Evolutionary conservation across 345 rosid species (phyloP).

Genomic region (Punica granatum): DNA sequence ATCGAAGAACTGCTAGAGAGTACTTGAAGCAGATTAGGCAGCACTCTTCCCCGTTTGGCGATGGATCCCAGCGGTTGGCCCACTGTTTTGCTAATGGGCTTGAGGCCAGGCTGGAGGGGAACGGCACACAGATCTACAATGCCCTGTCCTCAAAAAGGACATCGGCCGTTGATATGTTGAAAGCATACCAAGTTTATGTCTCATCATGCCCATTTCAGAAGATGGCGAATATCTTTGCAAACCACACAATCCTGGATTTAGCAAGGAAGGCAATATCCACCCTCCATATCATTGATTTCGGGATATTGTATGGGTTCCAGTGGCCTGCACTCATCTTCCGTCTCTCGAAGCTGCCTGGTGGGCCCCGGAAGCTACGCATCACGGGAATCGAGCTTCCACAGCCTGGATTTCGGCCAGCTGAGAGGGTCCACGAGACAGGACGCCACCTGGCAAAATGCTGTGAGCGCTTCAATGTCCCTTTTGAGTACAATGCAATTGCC

Average conservation of each 20-base stretch:
- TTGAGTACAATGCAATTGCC: constrained; percentile 66
- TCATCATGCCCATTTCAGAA: constrained; percentile 54
- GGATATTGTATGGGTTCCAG: constrained; percentile 71
- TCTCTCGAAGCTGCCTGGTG: constrained; percentile 44
- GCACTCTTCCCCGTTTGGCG: constrained; percentile 61
- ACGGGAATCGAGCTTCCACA: constrained; percentile 85
- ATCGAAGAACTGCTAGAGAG: constrained; percentile 56
- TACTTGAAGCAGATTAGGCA: constrained; percentile 62
- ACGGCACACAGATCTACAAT: constrained; percentile 42
- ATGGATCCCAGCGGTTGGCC: constrained; percentile 70
- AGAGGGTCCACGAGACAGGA: constrained; percentile 63
- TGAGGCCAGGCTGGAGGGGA: constrained; percentile 67
- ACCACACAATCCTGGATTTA: constrained; percentile 34
- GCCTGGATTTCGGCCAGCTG: constrained; percentile 68
- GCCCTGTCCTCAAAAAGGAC: constrained; percentile 34
- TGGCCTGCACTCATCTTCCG: constrained; percentile 68
- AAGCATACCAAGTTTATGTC: constrained; percentile 50
- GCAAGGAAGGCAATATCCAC: constrained; percentile 34
- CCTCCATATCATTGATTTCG: constrained; percentile 75
- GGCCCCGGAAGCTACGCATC: constrained; percentile 73
- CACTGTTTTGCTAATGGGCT: constrained; percentile 73
- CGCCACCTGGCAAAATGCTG: constrained; percentile 61
- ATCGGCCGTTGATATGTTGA: constrained; percentile 52
- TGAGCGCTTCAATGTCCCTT: constrained; percentile 52
- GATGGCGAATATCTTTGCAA: constrained; percentile 49